These are phyloP conservation scores for Wickerhamiella nectarea DNA, from an alignment of 805 yeast species.

Conservation along the genomic window DNA sequence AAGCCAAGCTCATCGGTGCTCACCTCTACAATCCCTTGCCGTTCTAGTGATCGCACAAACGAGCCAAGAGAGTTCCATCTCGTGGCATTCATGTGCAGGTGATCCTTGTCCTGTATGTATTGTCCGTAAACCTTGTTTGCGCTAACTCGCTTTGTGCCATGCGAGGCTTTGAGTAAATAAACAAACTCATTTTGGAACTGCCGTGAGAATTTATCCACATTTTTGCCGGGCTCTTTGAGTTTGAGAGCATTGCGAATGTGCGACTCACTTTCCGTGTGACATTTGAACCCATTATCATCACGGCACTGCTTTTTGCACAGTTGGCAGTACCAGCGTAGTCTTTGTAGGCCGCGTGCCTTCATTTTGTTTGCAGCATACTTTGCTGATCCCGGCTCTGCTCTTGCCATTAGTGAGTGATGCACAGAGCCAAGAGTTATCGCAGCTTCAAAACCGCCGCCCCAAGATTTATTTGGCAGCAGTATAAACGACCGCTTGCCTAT, in stretches of 20 bases:
- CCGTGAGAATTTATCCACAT: conserved; percentile 43
- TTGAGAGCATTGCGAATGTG: conserved; percentile 49
- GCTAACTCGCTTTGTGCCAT: conserved; percentile 67
- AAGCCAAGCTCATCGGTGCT: conserved; percentile 30
- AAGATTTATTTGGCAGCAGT: conserved; percentile 4
- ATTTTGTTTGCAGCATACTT: conserved; percentile 61
- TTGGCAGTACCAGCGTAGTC: conserved; percentile 76
- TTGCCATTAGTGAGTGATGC: conserved; percentile 30
- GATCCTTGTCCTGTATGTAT: conserved; percentile 67
- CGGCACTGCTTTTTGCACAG: conserved; percentile 86
- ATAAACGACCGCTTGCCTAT: conserved; percentile 13
- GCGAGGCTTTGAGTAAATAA: conserved; percentile 44
- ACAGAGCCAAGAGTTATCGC: conserved; percentile 12
- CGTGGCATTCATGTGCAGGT: conserved; percentile 85
- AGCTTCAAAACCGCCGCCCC: conserved; percentile 13
- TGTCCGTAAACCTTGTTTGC: conserved; percentile 87
- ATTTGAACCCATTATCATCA: conserved; percentile 89
- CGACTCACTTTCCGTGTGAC: conserved; percentile 71
- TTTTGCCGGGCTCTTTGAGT: conserved; percentile 31
- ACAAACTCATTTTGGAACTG: conserved; percentile 55
- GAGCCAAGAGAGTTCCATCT: conserved; percentile 57
- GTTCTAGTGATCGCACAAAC: conserved; percentile 49
- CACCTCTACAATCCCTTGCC: conserved; percentile 43
- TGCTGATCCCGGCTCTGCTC: conserved; percentile 52
- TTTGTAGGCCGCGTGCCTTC: conserved; percentile 75